Base-by-base conservation (phyloP, 306 rosid species). In the Vigna nakashimae region DNA sequence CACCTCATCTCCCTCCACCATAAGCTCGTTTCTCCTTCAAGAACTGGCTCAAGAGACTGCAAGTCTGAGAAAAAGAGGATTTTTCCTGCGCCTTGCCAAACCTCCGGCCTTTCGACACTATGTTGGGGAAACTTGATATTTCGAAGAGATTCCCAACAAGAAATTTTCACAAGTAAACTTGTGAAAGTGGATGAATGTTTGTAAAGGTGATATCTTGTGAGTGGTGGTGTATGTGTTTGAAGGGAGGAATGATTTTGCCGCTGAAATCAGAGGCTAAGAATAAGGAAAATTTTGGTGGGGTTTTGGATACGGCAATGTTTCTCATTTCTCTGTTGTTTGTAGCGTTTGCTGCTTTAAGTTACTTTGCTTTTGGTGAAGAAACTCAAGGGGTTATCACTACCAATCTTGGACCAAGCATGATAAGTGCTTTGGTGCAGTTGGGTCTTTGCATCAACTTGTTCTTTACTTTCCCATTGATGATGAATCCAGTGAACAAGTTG, bases 401-500 rank as follows among this genome's bases (percentile, higher is more conserved):
- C 17, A 91, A 89, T 74, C 42, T 91, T 0, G 96, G 96, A 22
- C 89, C 69, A 50, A 91, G 93, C 8, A 1, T 84, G 9, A 16
- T 86, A 16, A 87, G 91, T 85, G 68, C 75, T 49, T 65, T 89
- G 76, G 96, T 91, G 0, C 90, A 89, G 51, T 16, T 91, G 7
- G 90, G 93, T 7, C 88, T 89, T 18, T 87, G 91, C 24, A 68
- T 91, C 1, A 91, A 91, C 76, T 48, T 91, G 50, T 89, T 91
- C 67, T 60, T 87, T 59, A 89, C 90, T 43, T 62, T 91, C 32
- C 93, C 96, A 4, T 34, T 91, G 69, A 89, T 89, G 96, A 91
- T 89, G 91, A 86, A 89, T 84, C 96, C 96, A 18, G 96, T 91
- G n/a, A 86, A 80, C 62, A 93, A 91, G 73, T 83, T 91, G 9